Percentiles rank a stretch among this genome's conserved stretches.
phyloP scores from a whole-genome alignment of 2,329 filamentous ascomycete species.

The Lecanicillium sp. region DNA sequence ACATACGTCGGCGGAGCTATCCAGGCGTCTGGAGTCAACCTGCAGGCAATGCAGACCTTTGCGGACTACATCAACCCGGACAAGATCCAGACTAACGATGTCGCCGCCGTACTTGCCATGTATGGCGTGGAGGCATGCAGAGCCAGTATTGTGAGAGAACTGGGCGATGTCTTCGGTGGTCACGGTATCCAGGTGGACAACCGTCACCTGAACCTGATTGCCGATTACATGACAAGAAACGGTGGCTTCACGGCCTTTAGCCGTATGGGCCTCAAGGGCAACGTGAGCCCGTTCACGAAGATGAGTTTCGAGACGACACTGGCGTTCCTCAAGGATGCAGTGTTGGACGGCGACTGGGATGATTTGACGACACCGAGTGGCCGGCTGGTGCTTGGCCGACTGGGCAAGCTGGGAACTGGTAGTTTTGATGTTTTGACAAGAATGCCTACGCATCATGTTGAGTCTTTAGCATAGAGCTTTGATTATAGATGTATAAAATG shows the following conservation, averaged over 20 bases:
- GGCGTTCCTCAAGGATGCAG: constrained; percentile 85
- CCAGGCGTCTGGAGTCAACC: constrained; percentile 78
- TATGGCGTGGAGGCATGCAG: constrained; percentile 95
- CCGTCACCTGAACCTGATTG: constrained; percentile 90
- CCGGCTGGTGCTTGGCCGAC: constrained; percentile 78
- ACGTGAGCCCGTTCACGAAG: constrained; percentile 89
- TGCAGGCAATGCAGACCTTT: constrained; percentile 85
- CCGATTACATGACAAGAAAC: constrained; percentile 93
- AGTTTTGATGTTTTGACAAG: constrained; percentile 78
- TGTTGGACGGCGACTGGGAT: constrained; percentile 85
- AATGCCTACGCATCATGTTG: constrained; percentile 47
- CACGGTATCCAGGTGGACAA: constrained; percentile 92
- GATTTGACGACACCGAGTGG: constrained; percentile 79
- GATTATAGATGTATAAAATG: background rate
- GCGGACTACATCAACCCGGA: constrained; percentile 81
- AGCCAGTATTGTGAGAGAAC: constrained; percentile 77
- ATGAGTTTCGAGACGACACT: constrained; percentile 99
- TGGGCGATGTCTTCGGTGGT: constrained; percentile 76
- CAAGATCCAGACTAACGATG: constrained; percentile 85
- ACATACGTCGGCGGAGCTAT: constrained; percentile 62
- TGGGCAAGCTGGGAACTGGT: constrained; percentile 82
- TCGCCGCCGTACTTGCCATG: constrained; percentile 72
- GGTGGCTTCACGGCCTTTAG: constrained; percentile 90
- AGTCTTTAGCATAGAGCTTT: constrained; percentile 19
- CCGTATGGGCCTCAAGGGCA: constrained; percentile 78